phyloP scores from a whole-genome alignment of 495 filamentous ascomycete species.

The Neurospora africana region DNA sequence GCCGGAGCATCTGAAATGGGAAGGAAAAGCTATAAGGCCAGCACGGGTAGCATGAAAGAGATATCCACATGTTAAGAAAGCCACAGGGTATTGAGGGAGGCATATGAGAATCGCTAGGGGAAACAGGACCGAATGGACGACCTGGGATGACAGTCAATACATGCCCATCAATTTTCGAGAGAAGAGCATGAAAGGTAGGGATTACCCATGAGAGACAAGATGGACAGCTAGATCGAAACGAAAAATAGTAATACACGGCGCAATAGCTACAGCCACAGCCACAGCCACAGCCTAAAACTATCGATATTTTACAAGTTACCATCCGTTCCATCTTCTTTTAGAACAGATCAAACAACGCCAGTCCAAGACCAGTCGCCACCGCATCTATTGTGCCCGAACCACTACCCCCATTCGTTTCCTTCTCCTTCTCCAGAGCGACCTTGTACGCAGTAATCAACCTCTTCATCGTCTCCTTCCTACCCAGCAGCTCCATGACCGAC shows the following conservation, averaged over 20 bases:
- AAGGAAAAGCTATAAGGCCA: background rate
- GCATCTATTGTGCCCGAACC: background rate
- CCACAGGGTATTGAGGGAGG: no score
- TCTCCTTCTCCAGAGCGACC: constrained; percentile 1
- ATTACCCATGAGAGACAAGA: background rate
- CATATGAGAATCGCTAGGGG: background rate
- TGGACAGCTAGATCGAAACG: background rate
- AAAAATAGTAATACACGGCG: background rate
- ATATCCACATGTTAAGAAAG: background rate
- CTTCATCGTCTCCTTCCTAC: constrained; percentile 45
- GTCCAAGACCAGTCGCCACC: background rate
- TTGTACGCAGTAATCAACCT: constrained; percentile 40
- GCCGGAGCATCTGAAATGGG: background rate
- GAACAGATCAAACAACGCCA: background rate
- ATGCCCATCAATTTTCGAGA: background rate
- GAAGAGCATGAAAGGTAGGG: background rate
- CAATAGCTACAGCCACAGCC: background rate
- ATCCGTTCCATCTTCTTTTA: background rate
- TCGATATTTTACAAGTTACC: background rate
- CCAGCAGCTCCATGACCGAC: constrained; percentile 51
- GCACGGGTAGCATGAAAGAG: background rate
- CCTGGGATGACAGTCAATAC: background rate
- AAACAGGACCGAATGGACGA: background rate
- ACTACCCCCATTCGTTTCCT: background rate
- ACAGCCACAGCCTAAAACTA: background rate